Evolutionary conservation across 345 rosid species (phyloP).

Genomic region (Salix viminalis): DNA sequence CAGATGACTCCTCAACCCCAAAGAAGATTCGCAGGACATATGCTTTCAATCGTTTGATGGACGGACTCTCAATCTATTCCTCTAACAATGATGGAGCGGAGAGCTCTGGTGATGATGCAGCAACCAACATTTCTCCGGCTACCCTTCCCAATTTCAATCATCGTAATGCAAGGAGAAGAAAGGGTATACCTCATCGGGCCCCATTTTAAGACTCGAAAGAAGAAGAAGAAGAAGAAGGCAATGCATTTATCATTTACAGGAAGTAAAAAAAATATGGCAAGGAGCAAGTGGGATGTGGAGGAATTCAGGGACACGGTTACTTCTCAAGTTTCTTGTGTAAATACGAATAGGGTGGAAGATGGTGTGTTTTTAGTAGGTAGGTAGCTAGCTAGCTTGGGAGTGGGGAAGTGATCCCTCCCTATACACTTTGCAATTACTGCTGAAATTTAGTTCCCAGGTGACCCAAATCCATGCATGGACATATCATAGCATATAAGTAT

Average conservation of each 20-base stretch:
- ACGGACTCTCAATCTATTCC: conserved; percentile 44
- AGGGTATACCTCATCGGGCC: conserved; percentile 84
- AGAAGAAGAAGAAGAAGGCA: not conserved
- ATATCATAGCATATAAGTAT: not conserved
- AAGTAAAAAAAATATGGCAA: not conserved
- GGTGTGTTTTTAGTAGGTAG: not conserved
- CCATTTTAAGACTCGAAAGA: conserved; percentile 30
- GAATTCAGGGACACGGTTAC: not conserved
- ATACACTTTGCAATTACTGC: not conserved
- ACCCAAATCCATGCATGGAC: conserved; percentile 12
- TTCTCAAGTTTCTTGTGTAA: conserved; percentile 4
- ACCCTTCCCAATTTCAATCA: conserved; percentile 61
- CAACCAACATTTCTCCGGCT: conserved; percentile 47
- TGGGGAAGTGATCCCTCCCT: not conserved
- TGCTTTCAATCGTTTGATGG: conserved; percentile 59
- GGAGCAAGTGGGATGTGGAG: not conserved
- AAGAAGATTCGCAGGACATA: conserved; percentile 57
- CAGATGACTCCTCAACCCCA: conserved; percentile 73
- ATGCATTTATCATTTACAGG: not conserved
- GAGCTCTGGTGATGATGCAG: conserved; percentile 65
- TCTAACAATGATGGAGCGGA: conserved; percentile 28
- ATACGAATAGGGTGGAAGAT: not conserved
- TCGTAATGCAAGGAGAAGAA: conserved; percentile 64
- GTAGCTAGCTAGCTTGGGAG: conserved; percentile 4
- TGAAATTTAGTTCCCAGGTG: not conserved